Evolutionary conservation across 805 yeast species (phyloP).

Genomic region (Pichia kluyveri): DNA sequence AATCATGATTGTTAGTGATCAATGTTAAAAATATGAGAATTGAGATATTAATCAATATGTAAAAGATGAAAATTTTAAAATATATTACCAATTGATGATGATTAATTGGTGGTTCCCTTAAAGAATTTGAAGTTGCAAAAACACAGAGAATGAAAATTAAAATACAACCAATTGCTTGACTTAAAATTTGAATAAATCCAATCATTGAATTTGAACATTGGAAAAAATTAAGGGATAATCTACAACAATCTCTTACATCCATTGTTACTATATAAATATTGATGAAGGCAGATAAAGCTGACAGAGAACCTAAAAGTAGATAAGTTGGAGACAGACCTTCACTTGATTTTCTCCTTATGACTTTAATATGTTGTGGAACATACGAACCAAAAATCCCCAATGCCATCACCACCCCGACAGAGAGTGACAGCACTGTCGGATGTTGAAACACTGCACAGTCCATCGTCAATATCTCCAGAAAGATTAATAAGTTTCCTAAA

Average conservation of each 20-base stretch:
- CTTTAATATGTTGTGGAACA: conserved; percentile 63
- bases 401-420: conserved; percentile 44
- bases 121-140: conserved; percentile 34
- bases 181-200: conserved; percentile 57
- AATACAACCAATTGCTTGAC: conserved; percentile 53
- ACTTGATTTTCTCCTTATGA: conserved; percentile 49
- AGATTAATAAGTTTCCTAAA: background rate
- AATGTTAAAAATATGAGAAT: conserved; percentile 15
- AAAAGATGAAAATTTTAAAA: conserved; percentile 33
- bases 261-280: conserved; percentile 57
- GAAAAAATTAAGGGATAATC: conserved; percentile 31
- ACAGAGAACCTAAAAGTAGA: conserved; percentile 58
- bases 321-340: conserved; percentile 75
- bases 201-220: conserved; percentile 61
- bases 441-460: conserved; percentile 35
- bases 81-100: conserved; percentile 32
- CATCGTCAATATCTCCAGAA: too few species aligned
- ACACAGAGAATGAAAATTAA: conserved; percentile 50
- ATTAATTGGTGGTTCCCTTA: conserved; percentile 38
- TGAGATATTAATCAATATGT: conserved; percentile 26
- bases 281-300: conserved; percentile 58
- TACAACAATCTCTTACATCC: conserved; percentile 57
- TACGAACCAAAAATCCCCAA: conserved; percentile 64
- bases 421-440: conserved; percentile 43
- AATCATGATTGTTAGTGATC: conserved; percentile 1